Base-by-base conservation (phyloP, 2,329 filamentous ascomycete species). In the Ophiocordyceps camponoti-floridani region DNA sequence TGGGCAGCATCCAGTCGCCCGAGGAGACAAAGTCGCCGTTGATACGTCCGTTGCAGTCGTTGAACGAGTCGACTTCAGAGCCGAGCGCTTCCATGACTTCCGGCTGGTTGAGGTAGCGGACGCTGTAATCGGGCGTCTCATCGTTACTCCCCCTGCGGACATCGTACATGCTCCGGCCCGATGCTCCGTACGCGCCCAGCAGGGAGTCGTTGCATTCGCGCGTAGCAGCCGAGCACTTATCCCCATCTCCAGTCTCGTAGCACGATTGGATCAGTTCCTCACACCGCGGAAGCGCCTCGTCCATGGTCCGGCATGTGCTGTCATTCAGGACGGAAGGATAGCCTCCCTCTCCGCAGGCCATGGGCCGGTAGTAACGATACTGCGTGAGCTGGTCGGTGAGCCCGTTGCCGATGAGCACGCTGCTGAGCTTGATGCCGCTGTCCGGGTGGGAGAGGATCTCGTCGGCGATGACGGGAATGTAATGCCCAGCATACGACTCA, bases 301-400 rank as follows among this genome's bases (percentile, higher is more conserved):
- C 86, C 88, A 96, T 94, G 52, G 81, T 73, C 57, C 78, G 71
- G 69, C 91, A 96, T 60, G 82, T 72, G 52, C 72, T 65, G 60
- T 84, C 73, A 54, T 77, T 75, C 42, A 98, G 74, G 30, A 96
- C 87, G 49, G 88, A 80, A 31, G 84, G 79, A 68, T 88, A 94
- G 52, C 89, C 89, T 63, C 89, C 89, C 41, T 94, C 79, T 57
- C 91, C 89, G 59, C 91, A 96, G 48, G 86, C 91, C 91, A 96
- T 96, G 54, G 89, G 89, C 56, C 82, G 82, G 18, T 93, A 80
- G 38, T 23, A 40, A 51, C 80, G 78, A 64, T 95, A 95, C 67
- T 98, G 91, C 42, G 85, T 94, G 53, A 82, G 73, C 47, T 83
- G 84, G 64, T 98, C 91, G 45, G 88, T 95, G 51, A 96, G 74